Evolutionary conservation across 371 early-diverging fungal species (phyloP), one percentile per base, ranked within the genome.

Genomic region (Mucor indicus): DNA sequence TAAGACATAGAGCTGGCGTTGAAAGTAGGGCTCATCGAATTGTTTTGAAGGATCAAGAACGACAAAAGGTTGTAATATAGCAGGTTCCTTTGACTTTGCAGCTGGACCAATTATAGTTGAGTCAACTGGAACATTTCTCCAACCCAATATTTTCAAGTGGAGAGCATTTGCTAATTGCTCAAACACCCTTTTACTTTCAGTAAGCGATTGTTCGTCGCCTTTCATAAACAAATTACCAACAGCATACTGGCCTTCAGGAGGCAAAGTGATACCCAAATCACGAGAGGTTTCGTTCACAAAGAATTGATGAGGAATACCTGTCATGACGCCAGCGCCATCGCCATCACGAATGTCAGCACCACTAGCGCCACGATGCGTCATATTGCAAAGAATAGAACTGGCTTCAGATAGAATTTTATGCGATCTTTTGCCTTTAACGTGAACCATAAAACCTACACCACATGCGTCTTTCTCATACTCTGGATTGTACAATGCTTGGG

Each of bases 301-400:
- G 62, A 95, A 85, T 31, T 80, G 68, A 70, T 96, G 93, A 19
- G 98, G 96, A 54, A 98, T 92, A 21, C 41, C 81, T 8, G 89
- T 80, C 95, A 98, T 96, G 47, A 96, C 90, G 51, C 92, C 92
- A 8, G 89, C 87, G 33, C 92, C 91, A 64, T 92, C 91, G 54
- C 91, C 91, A 57, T 92, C 91, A n/a, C 89, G 77, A 44, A 80
- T 83, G 64, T 95, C 95, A 29, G 95, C 91, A 49, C 95, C 94
- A 27, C 87, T 88, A 30, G 92, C 89, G 56, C 98, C 98, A 56
- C 98, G 86, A 71, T 97, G 98, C 42, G 93, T 92, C 98, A 97
- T 95, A 74, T 95, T 95, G 79, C 94, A 93, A 22, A 97, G 85
- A 57, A 98, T 79, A 64, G 72, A 66, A 53, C 81, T 79, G 13